A percentile compares a stretch with the other conserved stretches of the same genome.
Evolutionary conservation across 2,329 filamentous ascomycete species (phyloP).

Genomic region (Penicillium sp.): DNA sequence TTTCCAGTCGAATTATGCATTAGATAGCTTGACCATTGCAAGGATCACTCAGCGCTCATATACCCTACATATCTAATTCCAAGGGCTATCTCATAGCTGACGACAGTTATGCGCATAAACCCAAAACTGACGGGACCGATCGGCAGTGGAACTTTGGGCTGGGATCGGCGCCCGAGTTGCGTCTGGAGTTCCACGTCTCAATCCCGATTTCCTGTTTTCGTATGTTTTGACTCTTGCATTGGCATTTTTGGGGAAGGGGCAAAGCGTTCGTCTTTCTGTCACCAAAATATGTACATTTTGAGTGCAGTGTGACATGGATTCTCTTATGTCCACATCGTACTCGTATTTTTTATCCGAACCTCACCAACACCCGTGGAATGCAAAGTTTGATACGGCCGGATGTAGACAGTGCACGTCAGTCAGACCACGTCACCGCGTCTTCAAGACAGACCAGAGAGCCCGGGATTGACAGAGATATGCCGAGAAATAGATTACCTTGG

Average conservation of each 20-base stretch:
- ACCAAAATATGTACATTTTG: not conserved
- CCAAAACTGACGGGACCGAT: slow-evolving; percentile 1
- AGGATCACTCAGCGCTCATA: not conserved
- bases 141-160: slow-evolving; percentile 5
- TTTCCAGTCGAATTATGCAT: not conserved
- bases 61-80: too few relatives aligned
- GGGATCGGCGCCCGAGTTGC: slow-evolving; percentile 9
- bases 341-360: not conserved
- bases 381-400: not conserved
- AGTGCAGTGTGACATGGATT: not conserved
- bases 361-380: not conserved
- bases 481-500: not conserved
- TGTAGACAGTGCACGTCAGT: slow-evolving; percentile 1
- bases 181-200: slow-evolving; percentile 1
- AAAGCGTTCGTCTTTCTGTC: not conserved
- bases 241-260: not conserved
- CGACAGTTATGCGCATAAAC: not conserved
- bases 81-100: not conserved
- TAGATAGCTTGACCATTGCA: not conserved
- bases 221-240: not conserved
- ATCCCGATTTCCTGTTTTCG: not conserved
- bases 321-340: not conserved
- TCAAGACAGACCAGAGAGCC: not conserved
- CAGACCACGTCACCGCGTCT: not conserved
- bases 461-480: not conserved